A percentile compares a stretch with the other conserved stretches of the same genome.
phyloP scores from a whole-genome alignment of 1,284 basidiomycete species.

The Apiotrichum gracile region DNA sequence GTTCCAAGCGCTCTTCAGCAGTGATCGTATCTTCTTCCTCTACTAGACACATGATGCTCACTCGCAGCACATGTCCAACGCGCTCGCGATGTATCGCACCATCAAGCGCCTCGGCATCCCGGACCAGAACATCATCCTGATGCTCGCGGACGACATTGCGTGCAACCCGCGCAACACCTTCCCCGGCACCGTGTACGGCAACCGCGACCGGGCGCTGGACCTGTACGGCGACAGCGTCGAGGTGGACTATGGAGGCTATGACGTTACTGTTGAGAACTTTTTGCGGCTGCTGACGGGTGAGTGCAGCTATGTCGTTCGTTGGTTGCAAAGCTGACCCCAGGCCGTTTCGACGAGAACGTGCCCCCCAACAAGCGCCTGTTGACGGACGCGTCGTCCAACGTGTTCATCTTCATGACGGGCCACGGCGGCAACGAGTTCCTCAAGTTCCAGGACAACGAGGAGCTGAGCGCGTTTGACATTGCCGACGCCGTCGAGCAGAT shows the following conservation, averaged over 20 bases:
- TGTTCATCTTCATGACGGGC: slow-evolving; percentile 97
- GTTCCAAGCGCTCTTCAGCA: neutral
- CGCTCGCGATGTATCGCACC: slow-evolving; percentile 96
- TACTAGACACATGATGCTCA: neutral
- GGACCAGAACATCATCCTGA: slow-evolving; percentile 96
- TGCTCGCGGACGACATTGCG: slow-evolving; percentile 95
- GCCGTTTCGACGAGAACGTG: slow-evolving; percentile 59
- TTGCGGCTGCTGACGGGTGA: slow-evolving; percentile 80
- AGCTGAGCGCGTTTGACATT: slow-evolving; percentile 91
- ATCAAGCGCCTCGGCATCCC: slow-evolving; percentile 97
- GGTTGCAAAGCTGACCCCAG: slow-evolving; percentile 53
- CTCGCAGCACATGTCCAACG: slow-evolving; percentile 89
- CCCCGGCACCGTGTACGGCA: slow-evolving; percentile 84
- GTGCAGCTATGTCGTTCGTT: slow-evolving; percentile 23
- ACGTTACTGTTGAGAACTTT: slow-evolving; percentile 96
- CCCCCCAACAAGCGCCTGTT: slow-evolving; percentile 88
- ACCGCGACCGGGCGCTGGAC: slow-evolving; percentile 70
- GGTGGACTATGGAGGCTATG: slow-evolving; percentile 95
- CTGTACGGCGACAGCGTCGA: slow-evolving; percentile 95
- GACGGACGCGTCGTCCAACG: slow-evolving; percentile 84
- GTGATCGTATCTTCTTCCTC: neutral
- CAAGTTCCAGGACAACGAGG: slow-evolving; percentile 98
- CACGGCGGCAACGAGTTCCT: slow-evolving; percentile 97
- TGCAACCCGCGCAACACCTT: slow-evolving; percentile 91
- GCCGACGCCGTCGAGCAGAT: slow-evolving; percentile 97